Evolutionary conservation across 345 rosid genomes (phyloP).

Genomic region (Eutrema heterophyllum): DNA sequence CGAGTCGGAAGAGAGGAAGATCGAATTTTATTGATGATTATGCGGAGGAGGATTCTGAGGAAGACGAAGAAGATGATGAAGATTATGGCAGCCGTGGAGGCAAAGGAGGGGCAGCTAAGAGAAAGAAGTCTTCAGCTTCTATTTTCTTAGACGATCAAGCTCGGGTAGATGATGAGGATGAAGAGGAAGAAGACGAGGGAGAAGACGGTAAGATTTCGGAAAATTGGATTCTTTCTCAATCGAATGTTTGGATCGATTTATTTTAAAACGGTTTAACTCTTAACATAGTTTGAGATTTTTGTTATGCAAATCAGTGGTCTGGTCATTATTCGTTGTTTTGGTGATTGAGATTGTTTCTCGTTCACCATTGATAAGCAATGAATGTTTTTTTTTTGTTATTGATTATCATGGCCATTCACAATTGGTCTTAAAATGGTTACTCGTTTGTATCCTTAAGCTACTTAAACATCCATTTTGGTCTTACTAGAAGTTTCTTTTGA

Average conservation of each 20-base stretch:
- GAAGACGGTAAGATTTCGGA: conserved; percentile 57
- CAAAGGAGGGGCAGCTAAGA: conserved; percentile 33
- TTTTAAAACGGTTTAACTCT: neutral
- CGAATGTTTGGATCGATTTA: neutral
- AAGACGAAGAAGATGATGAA: conserved; percentile 62
- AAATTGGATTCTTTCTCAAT: neutral
- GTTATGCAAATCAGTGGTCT: neutral
- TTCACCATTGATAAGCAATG: neutral
- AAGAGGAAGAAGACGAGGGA: conserved; percentile 82
- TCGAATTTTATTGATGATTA: conserved; percentile 73
- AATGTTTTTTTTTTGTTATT: neutral
- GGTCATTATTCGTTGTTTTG: neutral
- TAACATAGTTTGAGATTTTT: neutral
- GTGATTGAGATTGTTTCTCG: neutral
- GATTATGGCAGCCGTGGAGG: conserved; percentile 48
- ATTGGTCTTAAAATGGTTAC: no score
- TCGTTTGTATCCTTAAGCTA: no score
- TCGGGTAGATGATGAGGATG: conserved; percentile 74
- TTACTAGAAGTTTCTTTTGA: neutral
- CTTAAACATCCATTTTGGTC: no score
- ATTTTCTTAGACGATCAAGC: conserved; percentile 70
- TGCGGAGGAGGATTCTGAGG: conserved; percentile 88
- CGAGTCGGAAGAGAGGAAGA: conserved; percentile 63
- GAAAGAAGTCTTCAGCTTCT: conserved; percentile 34
- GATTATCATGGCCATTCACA: neutral